phyloP scores from a whole-genome alignment of 208 protist genomes.

The Wallacemonas sp. region DNA sequence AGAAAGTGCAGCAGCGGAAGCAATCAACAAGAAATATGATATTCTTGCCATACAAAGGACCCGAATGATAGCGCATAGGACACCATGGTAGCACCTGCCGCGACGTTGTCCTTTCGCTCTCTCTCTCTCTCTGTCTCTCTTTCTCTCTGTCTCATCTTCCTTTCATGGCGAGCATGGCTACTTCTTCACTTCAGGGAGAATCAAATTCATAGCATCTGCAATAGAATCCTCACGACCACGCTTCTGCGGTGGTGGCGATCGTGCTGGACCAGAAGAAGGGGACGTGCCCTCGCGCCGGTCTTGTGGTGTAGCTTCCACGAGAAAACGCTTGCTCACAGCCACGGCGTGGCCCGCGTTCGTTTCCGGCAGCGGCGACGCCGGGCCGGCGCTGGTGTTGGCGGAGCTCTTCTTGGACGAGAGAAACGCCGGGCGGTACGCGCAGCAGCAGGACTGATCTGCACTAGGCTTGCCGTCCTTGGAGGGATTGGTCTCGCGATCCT shows the following conservation, averaged over 20 bases:
- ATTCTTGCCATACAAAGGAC: no score
- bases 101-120: not conserved
- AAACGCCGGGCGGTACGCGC: constrained; percentile 2
- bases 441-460: not conserved
- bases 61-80: no score
- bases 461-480: not conserved
- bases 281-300: not conserved
- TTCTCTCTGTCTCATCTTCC: not conserved
- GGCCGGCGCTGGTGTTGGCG: not conserved
- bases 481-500: not conserved
- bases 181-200: not conserved
- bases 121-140: not conserved
- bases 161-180: not conserved
- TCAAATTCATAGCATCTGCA: not conserved
- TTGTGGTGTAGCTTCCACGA: not conserved
- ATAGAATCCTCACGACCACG: constrained; percentile 4
- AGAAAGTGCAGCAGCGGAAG: no score
- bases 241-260: constrained; percentile 5
- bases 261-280: not conserved
- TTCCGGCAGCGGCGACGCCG: not conserved
- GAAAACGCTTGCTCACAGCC: not conserved
- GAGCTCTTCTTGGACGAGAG: not conserved
- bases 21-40: no score
- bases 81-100: not conserved
- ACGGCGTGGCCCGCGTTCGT: not conserved